These are phyloP conservation scores for Penicillium angulare DNA, from an alignment of 495 filamentous ascomycete genomes.

Conservation along the genomic window DNA sequence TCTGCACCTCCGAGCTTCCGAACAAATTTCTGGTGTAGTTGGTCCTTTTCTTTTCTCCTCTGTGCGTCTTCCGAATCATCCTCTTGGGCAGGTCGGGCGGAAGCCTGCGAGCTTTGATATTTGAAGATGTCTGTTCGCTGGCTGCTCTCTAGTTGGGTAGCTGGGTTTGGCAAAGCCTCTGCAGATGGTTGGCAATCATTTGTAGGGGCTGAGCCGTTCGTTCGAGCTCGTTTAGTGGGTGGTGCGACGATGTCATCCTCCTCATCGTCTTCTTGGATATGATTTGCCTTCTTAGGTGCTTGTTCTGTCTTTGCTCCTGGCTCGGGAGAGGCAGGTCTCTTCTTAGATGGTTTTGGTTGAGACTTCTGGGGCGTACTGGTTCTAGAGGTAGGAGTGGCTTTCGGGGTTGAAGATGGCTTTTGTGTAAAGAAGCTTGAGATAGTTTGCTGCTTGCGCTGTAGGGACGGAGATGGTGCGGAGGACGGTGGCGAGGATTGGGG, in stretches of 20 bases:
- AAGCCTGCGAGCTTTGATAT: slow-evolving; percentile 39
- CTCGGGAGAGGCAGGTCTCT: slow-evolving; percentile 12
- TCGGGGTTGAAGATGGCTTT: slow-evolving; percentile 43
- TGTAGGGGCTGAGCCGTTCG: slow-evolving; percentile 14
- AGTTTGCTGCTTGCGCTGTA: slow-evolving; percentile 68
- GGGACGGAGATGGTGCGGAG: slow-evolving; percentile 37
- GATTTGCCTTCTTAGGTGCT: slow-evolving; percentile 18
- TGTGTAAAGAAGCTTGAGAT: slow-evolving; percentile 85
- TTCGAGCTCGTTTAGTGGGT: slow-evolving; percentile 38
- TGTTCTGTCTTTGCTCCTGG: neutral
- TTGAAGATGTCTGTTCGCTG: slow-evolving; percentile 41
- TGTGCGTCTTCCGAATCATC: slow-evolving; percentile 47
- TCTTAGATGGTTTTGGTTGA: slow-evolving; percentile 12
- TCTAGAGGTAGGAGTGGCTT: slow-evolving; percentile 2
- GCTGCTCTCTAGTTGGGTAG: slow-evolving; percentile 22
- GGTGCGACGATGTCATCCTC: slow-evolving; percentile 42
- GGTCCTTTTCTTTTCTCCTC: slow-evolving; percentile 55
- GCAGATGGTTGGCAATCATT: slow-evolving; percentile 14
- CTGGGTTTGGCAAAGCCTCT: slow-evolving; percentile 7
- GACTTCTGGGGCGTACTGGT: slow-evolving; percentile 10
- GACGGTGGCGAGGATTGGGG: slow-evolving; percentile 41
- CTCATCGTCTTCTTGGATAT: slow-evolving; percentile 22
- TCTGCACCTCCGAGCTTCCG: slow-evolving; percentile 84
- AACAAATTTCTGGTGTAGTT: slow-evolving; percentile 81
- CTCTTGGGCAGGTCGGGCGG: slow-evolving; percentile 1